These are phyloP conservation scores for Diplocarpon mali DNA, from an alignment of 2,329 filamentous ascomycete species.

Conservation along the genomic window DNA sequence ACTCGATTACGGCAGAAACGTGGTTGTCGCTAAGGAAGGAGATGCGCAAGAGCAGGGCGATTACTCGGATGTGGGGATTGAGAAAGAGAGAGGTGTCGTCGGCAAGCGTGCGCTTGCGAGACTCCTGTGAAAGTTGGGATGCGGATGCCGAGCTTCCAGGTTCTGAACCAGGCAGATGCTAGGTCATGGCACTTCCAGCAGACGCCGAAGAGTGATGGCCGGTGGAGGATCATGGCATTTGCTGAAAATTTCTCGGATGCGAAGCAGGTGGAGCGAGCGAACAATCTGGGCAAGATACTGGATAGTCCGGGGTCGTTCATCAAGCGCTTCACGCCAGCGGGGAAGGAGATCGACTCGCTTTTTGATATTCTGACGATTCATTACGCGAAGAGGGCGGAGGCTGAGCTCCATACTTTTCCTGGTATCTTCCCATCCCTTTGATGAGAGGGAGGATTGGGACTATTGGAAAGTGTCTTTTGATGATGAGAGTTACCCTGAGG, in stretches of 20 bases:
- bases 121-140: conserved; percentile 35
- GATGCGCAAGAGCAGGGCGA: conserved; percentile 35
- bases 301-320: conserved; percentile 31
- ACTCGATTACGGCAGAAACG: conserved; percentile 46
- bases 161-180: conserved; percentile 43
- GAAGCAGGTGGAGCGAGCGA: conserved; percentile 34
- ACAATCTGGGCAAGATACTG: conserved; percentile 37
- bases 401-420: conserved; percentile 42
- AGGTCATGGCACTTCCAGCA: conserved; percentile 50
- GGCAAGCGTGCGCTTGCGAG: conserved; percentile 23
- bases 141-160: conserved; percentile 47
- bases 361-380: conserved; percentile 55
- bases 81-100: conserved; percentile 43
- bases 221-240: conserved; percentile 50
- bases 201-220: conserved; percentile 42
- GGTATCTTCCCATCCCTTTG: conserved; percentile 37
- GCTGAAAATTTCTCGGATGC: conserved; percentile 42
- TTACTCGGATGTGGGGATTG: conserved; percentile 38
- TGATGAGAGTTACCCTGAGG: conserved; percentile 41
- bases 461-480: conserved; percentile 48
- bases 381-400: conserved; percentile 36
- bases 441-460: conserved; percentile 38
- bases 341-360: conserved; percentile 33
- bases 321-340: conserved; percentile 31
- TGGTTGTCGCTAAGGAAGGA: conserved; percentile 43